Evolutionary conservation across 177 flowering plant genomes (phyloP), one percentile per base, ranked within the genome.

Genomic region (Vitis hybrid): DNA sequence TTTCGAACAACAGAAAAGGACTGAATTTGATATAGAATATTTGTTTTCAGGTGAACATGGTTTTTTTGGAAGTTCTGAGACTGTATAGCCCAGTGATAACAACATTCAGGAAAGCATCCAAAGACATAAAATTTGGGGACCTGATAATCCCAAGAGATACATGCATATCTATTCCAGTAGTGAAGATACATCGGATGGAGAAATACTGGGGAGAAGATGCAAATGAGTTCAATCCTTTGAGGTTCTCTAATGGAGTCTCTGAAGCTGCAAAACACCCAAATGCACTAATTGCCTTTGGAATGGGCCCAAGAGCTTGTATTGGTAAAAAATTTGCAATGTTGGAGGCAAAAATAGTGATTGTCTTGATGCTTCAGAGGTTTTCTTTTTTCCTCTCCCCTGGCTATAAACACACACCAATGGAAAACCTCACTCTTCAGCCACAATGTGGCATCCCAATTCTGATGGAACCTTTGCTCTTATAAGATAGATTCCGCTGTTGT

Each of bases 291-390:
- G 76, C 77, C 1, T 81, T 83, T 54, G 70, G 69, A n/a, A 53
- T 75, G 1, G 86, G 84, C 1, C 70, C 73, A 4, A 77, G 84
- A 28, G 59, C 55, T 33, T 82, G 85, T 68, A 70, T 82, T 4
- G 83, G 86, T 14, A 83, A 78, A 65, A 79, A 76, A 19, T 76
- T 83, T n/a, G 84, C 80, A 0, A 66, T 79, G 55, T n/a, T 81
- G 64, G 76, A 75, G 52, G 71, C 78, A 20, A 81, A 83, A 59
- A 19, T 68, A 4, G 79, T 63, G 14, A 62, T 83, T 50, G 82
- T 75, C 3, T 64, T 81, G 82, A 67, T 83, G 3, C 74, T 83
- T 17, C 84, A 79, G 17, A 66, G 69, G n/a, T 81, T 83, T 62
- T 66, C 78, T 0, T 75, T 83, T 24, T 65, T 61, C n/a, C 75